Conservation (phyloP, 306 rosid species). For the Benincasa hispida region DNA sequence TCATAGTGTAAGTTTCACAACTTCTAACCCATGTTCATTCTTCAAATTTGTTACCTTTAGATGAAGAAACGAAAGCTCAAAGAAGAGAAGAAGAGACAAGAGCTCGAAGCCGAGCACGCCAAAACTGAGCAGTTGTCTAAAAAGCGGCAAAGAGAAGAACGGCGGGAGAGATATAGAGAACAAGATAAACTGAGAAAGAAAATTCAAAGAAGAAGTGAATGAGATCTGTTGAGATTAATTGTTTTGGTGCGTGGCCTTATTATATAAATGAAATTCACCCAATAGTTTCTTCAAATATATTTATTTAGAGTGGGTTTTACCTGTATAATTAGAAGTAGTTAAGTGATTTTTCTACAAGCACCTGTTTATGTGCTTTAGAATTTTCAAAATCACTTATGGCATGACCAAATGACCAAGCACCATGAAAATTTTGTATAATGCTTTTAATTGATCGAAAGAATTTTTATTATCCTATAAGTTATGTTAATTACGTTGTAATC, state of each 20-base stretch:
- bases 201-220: slow-evolving; percentile 26
- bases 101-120: slow-evolving; percentile 38
- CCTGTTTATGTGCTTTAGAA: not conserved
- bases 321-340: not conserved
- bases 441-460: not conserved
- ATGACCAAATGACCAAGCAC: not conserved
- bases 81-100: slow-evolving; percentile 55
- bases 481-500: not conserved
- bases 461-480: not conserved
- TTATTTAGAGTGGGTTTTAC: not conserved
- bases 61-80: slow-evolving; percentile 56
- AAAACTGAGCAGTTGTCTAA: slow-evolving; percentile 48
- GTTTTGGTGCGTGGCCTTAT: not conserved
- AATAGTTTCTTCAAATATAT: not conserved
- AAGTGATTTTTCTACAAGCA: not conserved
- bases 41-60: slow-evolving; percentile 24
- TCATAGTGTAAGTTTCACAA: not conserved
- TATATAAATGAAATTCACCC: not conserved
- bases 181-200: slow-evolving; percentile 61
- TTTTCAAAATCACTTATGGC: not conserved
- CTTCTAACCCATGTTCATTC: not conserved
- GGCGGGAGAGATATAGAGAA: slow-evolving; percentile 54
- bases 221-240: not conserved
- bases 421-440: not conserved
- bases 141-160: slow-evolving; percentile 84